Base-by-base conservation (phyloP, 2,329 filamentous ascomycete species). In the Alternaria triticina region DNA sequence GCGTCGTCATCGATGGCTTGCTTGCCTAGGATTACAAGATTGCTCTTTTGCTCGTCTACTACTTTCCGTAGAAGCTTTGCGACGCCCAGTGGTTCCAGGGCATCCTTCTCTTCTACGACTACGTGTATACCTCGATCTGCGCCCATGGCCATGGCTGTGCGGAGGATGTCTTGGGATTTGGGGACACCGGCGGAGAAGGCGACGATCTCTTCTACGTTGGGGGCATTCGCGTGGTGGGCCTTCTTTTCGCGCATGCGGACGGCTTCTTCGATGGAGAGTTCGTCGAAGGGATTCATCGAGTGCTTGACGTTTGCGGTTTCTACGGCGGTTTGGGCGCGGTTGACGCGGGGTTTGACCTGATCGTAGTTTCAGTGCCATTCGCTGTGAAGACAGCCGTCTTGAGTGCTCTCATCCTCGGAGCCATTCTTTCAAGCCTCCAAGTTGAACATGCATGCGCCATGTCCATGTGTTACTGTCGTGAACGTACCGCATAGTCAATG, bases 201-300 rank as follows among this genome's bases (percentile, higher is more conserved):
- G 79, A 96, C 90, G 77, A 99, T 98, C 80, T 97, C 94, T 72
- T 94, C 90, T 66, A 99, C 94, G 22, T 66, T 50, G 25, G 68
- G 68, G 12, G 68, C 68, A 36, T 59, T 61, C 17, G 69, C 20
- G 60, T 74, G 55, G 74, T 91, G 90, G 68, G 65, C 56, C 61
- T 77, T 77, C 85, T 92, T 91, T 82, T 98, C 95, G 81, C 96
- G 94, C 78, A 99, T 91, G 44, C 93, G 93, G 55, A 97, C 92
- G 55, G 94, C 93, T 85, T 98, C 96, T 84, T 99, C 96, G 81
- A 99, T 90, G 46, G 94, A 96, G 77, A 99, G 92, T 82, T 99
- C 96, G 86, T 99, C 96, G 83, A 99, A 99, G 20, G 96, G 96
- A 86, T 98, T 99, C 89, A 99, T 95, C 80, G 91, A 94, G 87